These are phyloP conservation scores for Nannochloris sp. DNA, from an alignment of 139 green algal genomes.

Conservation along the genomic window DNA sequence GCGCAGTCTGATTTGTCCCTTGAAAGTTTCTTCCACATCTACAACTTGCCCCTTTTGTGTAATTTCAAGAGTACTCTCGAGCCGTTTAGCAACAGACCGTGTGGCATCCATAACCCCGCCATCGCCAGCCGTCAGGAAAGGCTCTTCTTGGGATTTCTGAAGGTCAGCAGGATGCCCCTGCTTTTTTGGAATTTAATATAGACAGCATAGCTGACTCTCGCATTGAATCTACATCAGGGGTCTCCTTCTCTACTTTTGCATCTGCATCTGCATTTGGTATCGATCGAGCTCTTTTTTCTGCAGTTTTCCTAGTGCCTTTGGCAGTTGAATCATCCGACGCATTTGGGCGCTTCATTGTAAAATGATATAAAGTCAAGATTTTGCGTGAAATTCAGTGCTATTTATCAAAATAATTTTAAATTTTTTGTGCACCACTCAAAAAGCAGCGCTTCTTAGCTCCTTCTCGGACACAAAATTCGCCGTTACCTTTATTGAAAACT, in stretches of 20 bases:
- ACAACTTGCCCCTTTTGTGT: constrained; percentile 34
- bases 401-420: too few species aligned
- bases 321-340: background rate
- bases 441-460: too few species aligned
- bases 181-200: background rate
- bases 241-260: background rate
- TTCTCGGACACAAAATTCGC: too few species aligned
- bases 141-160: constrained; percentile 28
- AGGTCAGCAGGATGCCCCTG: constrained; percentile 36
- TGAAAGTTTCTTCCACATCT: constrained; percentile 1
- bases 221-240: too few species aligned
- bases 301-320: background rate
- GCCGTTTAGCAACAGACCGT: constrained; percentile 5
- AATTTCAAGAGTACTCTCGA: constrained; percentile 25
- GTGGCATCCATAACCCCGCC: constrained; percentile 25
- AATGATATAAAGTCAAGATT: too few species aligned
- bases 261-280: too few species aligned
- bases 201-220: too few species aligned
- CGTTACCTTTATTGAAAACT: too few species aligned
- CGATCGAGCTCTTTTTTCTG: background rate
- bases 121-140: constrained; percentile 22
- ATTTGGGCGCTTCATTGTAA: too few species aligned
- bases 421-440: too few species aligned
- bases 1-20: constrained; percentile 34
- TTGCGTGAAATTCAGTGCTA: background rate